Evolutionary conservation across 78 protist species (phyloP).

Genomic region (Dictyostelium purpureum): DNA sequence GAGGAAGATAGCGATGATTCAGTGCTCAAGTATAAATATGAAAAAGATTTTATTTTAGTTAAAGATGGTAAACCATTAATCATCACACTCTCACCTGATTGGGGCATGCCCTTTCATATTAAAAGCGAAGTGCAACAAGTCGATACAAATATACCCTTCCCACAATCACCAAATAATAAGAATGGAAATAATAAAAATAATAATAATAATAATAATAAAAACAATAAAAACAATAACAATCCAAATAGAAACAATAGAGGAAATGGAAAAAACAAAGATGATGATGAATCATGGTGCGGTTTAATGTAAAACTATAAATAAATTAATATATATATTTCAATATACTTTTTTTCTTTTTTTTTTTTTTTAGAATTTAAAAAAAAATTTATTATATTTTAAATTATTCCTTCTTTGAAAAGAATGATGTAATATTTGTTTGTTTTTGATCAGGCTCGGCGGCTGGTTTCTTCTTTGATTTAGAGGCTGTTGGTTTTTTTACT

Average conservation of each 20-base stretch:
- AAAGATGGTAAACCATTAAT: conserved; percentile 34
- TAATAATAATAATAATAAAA: background rate
- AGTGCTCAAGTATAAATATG: conserved; percentile 48
- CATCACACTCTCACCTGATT: conserved; percentile 57
- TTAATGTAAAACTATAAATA: background rate
- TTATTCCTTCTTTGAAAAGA: conserved; percentile 5
- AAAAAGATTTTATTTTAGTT: conserved; percentile 65
- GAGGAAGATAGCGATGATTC: conserved; percentile 16
- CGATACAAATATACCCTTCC: background rate
- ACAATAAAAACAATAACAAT: background rate
- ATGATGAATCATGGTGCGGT: conserved; percentile 17
- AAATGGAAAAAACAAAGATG: background rate
- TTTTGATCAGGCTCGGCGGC: background rate
- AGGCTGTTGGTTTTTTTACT: background rate
- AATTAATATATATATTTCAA: background rate
- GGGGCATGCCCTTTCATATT: conserved; percentile 64
- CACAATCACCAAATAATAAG: background rate
- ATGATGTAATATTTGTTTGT: conserved; percentile 23
- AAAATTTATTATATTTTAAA: background rate
- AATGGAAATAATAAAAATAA: background rate
- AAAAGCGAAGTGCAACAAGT: conserved; percentile 10
- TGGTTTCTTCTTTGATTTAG: conserved; percentile 10
- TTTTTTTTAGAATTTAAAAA: background rate
- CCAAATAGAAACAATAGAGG: background rate
- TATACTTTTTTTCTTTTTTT: background rate